Evolutionary conservation across 805 yeast species (phyloP).

Genomic region (Komagataella populi): DNA sequence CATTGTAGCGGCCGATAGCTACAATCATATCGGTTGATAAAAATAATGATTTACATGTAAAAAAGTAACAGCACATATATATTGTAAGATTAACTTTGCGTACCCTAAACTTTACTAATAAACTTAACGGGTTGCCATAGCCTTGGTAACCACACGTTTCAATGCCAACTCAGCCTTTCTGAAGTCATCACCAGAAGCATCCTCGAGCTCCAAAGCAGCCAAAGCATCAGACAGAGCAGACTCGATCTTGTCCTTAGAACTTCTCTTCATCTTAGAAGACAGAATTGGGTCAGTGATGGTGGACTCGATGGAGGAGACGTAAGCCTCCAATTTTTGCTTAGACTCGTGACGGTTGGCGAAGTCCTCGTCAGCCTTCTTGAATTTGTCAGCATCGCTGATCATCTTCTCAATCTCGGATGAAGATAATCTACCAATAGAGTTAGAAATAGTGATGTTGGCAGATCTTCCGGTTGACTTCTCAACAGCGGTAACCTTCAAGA

Average conservation of each 20-base stretch:
- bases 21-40: neutral
- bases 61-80: neutral
- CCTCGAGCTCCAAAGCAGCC: slow-evolving; percentile 96
- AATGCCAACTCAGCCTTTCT: slow-evolving; percentile 99
- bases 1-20: slow-evolving; percentile 6
- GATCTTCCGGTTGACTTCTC: slow-evolving; percentile 98
- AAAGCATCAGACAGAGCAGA: slow-evolving; percentile 95
- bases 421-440: slow-evolving; percentile 97
- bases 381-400: slow-evolving; percentile 97
- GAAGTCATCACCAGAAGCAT: slow-evolving; percentile 90
- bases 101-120: neutral
- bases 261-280: slow-evolving; percentile 94
- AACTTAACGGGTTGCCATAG: slow-evolving; percentile 91
- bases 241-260: slow-evolving; percentile 95
- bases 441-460: slow-evolving; percentile 96
- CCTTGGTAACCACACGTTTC: slow-evolving; percentile 99
- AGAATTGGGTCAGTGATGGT: slow-evolving; percentile 97
- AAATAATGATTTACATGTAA: neutral
- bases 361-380: slow-evolving; percentile 97
- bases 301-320: slow-evolving; percentile 90
- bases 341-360: slow-evolving; percentile 99
- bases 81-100: neutral
- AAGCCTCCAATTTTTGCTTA: slow-evolving; percentile 97
- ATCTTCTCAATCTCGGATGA: slow-evolving; percentile 95
- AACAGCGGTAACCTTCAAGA: slow-evolving; percentile 96